Base-by-base conservation (phyloP, 179 eudicot genomes). In the Spinacia oleracea region DNA sequence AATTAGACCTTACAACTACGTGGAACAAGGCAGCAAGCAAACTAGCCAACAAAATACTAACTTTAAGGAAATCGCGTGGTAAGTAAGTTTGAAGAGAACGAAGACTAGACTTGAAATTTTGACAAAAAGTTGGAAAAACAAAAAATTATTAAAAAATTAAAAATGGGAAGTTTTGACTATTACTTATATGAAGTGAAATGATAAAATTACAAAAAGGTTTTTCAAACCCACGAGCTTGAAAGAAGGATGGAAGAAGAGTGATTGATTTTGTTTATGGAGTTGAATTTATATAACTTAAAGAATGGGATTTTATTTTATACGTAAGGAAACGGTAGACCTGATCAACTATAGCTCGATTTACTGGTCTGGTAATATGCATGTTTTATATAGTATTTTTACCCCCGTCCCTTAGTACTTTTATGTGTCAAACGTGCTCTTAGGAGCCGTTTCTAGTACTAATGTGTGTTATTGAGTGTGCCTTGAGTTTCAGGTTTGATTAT, bases 1-100 rank as follows among this genome's bases (percentile, higher is more conserved):
- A 20, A 9, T 15, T 8, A 70, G 70, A 67, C 68, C 68, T 40
- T 77, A n/a, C 80, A 77, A 77, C 70, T 55, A 68, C 59, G 80
- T 55, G 20, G n/a, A 18, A 50, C 58, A 68, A 21, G 32, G 11
- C 77, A 48, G 77, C 78, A 45, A 48, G 77, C 78, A 45, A 18
- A 66, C 78, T 27, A 72, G 50, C 14, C 60, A 72, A 72, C 63
- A 29, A 60, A 60, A 60, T 20, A 14, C 12, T 3, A 62, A 45
- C 20, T 23, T 40, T 69, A 3, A 46, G 51, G 66, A 74, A 56
- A 56, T 56, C 67, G 32, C 77, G 66, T 38, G 29, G 48, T 74
- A 35, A 70, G 56, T 23, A 68, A 11, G 18, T 53, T 53, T 53
- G 58, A 53, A 53, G 72, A 42, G 35, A 31, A 31, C 42, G 42